Evolutionary conservation across 1,139 yeast genomes (phyloP).

Genomic region (Blastobotrys ciferrii): DNA sequence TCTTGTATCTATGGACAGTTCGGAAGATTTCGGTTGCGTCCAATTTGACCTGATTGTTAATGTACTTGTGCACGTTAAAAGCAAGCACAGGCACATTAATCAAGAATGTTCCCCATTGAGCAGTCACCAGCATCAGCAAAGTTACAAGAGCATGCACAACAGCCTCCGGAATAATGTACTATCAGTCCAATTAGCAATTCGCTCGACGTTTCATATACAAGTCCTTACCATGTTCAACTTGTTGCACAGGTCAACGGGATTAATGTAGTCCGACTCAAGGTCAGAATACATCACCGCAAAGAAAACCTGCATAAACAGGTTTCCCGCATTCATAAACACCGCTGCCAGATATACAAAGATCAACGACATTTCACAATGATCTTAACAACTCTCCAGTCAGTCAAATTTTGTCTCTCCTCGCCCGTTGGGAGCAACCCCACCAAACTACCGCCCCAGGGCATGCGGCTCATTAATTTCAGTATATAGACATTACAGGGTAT

Average conservation of each 20-base stretch:
- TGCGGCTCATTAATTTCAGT: neutral
- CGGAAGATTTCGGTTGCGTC: slow-evolving; percentile 96
- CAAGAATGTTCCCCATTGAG: slow-evolving; percentile 84
- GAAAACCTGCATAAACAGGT: slow-evolving; percentile 81
- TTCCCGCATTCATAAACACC: slow-evolving; percentile 74
- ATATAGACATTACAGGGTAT: too few relatives aligned
- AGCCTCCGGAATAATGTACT: slow-evolving; percentile 80
- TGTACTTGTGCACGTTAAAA: slow-evolving; percentile 70
- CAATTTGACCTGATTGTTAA: slow-evolving; percentile 68
- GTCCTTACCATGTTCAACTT: slow-evolving; percentile 55
- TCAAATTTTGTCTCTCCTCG: neutral
- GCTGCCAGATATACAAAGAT: slow-evolving; percentile 38
- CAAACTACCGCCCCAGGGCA: neutral
- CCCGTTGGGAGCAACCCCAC: neutral
- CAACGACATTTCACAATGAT: neutral
- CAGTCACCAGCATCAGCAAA: slow-evolving; percentile 65
- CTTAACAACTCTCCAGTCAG: neutral
- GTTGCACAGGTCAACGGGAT: slow-evolving; percentile 90
- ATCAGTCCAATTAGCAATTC: neutral
- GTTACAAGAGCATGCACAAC: slow-evolving; percentile 70
- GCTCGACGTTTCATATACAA: neutral
- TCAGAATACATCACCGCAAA: slow-evolving; percentile 88
- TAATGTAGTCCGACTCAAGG: slow-evolving; percentile 85
- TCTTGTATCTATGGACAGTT: slow-evolving; percentile 83
- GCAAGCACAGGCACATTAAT: slow-evolving; percentile 77